Evolutionary conservation across 1,139 yeast genomes (phyloP).

Genomic region (Candida tetrigidarum): DNA sequence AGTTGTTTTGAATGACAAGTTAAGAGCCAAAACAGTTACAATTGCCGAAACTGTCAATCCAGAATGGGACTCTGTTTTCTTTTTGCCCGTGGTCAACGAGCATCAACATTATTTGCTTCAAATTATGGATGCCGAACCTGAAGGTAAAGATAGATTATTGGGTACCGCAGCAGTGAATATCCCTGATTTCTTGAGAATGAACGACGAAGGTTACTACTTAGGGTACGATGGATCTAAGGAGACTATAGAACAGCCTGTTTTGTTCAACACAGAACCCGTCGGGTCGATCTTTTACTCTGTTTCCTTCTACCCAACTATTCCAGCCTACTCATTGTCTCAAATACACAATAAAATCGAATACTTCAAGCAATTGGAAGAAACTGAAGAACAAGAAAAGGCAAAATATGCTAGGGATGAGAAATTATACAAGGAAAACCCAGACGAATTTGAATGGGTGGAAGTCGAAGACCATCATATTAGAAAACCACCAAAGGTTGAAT

Average conservation of each 20-base stretch:
- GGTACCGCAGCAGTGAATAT: constrained; percentile 61
- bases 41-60: constrained; percentile 63
- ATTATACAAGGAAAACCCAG: constrained; percentile 59
- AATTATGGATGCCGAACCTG: constrained; percentile 67
- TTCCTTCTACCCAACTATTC: constrained; percentile 65
- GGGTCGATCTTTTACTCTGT: constrained; percentile 61
- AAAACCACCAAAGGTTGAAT: constrained; percentile 46
- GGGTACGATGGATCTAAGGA: constrained; percentile 58
- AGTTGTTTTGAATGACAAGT: constrained; percentile 59
- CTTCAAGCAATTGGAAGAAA: constrained; percentile 27
- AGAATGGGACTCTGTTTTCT: constrained; percentile 58
- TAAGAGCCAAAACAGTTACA: constrained; percentile 57
- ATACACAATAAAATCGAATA: constrained; percentile 43
- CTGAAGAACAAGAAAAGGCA: constrained; percentile 40
- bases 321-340: constrained; percentile 64
- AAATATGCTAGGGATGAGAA: constrained; percentile 46
- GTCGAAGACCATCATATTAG: constrained; percentile 50
- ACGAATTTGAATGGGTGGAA: constrained; percentile 68
- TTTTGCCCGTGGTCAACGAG: constrained; percentile 64
- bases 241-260: constrained; percentile 49
- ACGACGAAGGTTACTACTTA: constrained; percentile 46
- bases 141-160: constrained; percentile 63
- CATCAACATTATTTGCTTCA: constrained; percentile 62
- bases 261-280: constrained; percentile 45
- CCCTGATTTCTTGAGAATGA: constrained; percentile 52